Evolutionary conservation across 148 eudicot genomes (phyloP).

Genomic region (Silene uniflora): DNA sequence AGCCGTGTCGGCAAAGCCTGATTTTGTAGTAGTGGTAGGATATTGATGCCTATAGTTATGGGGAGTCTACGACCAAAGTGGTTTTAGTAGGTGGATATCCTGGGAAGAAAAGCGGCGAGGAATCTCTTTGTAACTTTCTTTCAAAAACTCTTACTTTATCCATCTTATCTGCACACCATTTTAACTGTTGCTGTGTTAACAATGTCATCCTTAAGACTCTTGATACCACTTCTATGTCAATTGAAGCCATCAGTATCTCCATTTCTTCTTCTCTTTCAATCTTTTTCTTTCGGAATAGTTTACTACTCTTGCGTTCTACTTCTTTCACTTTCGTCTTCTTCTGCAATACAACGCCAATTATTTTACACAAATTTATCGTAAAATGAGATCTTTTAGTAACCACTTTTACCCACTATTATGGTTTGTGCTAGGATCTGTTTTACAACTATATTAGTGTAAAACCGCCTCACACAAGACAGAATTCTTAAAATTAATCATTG

Average conservation of each 20-base stretch:
- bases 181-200: conserved; percentile 62
- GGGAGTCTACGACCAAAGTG: conserved; percentile 28
- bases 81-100: conserved; percentile 42
- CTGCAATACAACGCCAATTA: conserved; percentile 25
- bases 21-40: background rate
- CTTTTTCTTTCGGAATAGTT: conserved; percentile 48
- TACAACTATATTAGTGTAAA: no score
- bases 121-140: conserved; percentile 75
- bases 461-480: no score
- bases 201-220: conserved; percentile 78
- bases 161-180: conserved; percentile 95
- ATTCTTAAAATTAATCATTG: no score
- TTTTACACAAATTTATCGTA: no score
- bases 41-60: conserved; percentile 21
- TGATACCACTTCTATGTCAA: conserved; percentile 77
- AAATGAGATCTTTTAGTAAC: no score
- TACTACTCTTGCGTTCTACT: conserved; percentile 32
- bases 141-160: conserved; percentile 54
- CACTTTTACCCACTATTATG: no score
- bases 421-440: no score
- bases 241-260: conserved; percentile 73
- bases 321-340: conserved; percentile 76
- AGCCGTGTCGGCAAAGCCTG: no score
- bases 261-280: conserved; percentile 50
- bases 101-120: conserved; percentile 91